phyloP scores from a whole-genome alignment of 176 grass and related monocot species.

The Bonia amplexicaulis region DNA sequence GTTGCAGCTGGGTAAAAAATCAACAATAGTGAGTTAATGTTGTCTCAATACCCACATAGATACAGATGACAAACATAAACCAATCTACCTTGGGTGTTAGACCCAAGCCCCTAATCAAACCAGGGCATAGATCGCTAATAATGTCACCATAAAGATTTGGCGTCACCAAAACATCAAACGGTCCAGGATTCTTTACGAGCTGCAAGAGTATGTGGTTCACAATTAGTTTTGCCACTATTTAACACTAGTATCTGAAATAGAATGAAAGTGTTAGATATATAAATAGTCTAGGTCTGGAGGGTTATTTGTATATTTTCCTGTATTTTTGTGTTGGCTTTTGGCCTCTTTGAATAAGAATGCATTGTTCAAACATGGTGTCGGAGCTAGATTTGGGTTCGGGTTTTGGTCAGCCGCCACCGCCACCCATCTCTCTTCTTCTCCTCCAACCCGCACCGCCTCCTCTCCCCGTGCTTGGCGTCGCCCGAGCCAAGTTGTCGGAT shows the following conservation, averaged over 20 bases:
- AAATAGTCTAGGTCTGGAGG: too few species aligned
- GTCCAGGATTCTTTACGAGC: constrained; percentile 83
- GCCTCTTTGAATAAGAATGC: too few species aligned
- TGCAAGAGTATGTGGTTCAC: constrained; percentile 37
- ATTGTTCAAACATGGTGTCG: too few species aligned
- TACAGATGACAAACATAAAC: not conserved
- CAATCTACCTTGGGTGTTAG: constrained; percentile 75
- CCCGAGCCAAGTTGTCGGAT: too few species aligned
- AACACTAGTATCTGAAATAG: not conserved
- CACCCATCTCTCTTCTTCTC: too few species aligned
- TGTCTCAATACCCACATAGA: not conserved
- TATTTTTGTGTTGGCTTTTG: too few species aligned
- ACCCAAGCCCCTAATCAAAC: constrained; percentile 81
- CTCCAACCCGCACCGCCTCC: too few species aligned
- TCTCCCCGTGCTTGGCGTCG: too few species aligned
- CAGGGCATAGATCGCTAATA: constrained; percentile 87
- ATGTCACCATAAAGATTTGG: constrained; percentile 97
- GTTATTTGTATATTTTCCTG: too few species aligned
- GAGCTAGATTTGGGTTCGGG: too few species aligned
- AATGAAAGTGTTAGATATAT: not conserved
- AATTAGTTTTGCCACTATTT: not conserved
- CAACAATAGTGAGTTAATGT: not conserved
- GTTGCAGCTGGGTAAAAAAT: constrained; percentile 57
- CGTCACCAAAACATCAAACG: constrained; percentile 94
- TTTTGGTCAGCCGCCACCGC: too few species aligned